A percentile compares a stretch with the other conserved stretches of the same genome.
These are phyloP conservation scores for Penicillium verrucosum DNA, from an alignment of 2,329 filamentous ascomycete species.

Conservation along the genomic window DNA sequence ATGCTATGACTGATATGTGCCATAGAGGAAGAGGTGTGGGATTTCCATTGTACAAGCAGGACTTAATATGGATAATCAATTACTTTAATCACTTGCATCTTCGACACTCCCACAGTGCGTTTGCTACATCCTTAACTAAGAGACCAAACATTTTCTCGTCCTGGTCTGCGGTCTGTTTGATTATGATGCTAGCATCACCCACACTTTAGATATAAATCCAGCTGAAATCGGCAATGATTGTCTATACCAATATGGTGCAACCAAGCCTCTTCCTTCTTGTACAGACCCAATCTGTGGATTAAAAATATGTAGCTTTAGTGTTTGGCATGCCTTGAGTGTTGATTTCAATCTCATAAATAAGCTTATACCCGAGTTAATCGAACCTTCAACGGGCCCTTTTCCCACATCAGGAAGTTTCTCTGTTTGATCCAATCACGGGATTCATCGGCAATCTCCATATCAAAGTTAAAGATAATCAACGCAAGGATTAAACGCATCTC, in stretches of 20 bases:
- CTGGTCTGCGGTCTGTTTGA: too few species aligned
- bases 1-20: conserved; percentile 7
- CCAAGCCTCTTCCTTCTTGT: too few species aligned
- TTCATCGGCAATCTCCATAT: conserved; percentile 43
- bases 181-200: too few species aligned
- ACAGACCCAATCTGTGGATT: too few species aligned
- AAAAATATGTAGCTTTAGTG: too few species aligned
- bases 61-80: conserved; percentile 6
- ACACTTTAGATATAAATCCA: too few species aligned
- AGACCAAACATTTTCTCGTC: not conserved
- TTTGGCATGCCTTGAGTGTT: too few species aligned
- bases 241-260: too few species aligned
- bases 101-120: not conserved
- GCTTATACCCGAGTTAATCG: conserved; percentile 28
- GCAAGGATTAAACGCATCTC: conserved; percentile 52
- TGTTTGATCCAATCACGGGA: conserved; percentile 15
- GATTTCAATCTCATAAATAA: not conserved
- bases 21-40: not conserved
- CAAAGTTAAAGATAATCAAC: conserved; percentile 48
- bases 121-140: not conserved
- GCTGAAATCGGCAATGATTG: too few species aligned
- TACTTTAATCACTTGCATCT: not conserved
- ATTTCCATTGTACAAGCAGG: conserved; percentile 9
- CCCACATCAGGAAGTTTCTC: too few species aligned
- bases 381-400: too few species aligned